Evolutionary conservation across 306 rosid species (phyloP).

Genomic region (Oxytropis ochrocephala): DNA sequence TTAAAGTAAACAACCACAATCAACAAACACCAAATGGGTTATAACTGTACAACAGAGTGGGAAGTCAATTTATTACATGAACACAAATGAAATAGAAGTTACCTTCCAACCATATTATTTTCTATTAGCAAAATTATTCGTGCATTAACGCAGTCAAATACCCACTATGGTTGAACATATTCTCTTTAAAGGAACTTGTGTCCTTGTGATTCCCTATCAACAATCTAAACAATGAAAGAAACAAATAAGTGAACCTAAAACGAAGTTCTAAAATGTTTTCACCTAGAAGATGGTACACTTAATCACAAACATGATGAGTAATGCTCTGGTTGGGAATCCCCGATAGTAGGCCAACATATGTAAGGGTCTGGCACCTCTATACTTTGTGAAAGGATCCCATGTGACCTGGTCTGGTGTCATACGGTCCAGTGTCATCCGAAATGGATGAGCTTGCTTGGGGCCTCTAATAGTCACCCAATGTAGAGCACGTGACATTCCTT

Average conservation of each 20-base stretch:
- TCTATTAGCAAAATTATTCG: slow-evolving; percentile 64
- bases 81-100: slow-evolving; percentile 3
- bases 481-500: no score
- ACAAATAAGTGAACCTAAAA: no score
- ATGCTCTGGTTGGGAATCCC: slow-evolving; percentile 64
- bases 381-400: no score
- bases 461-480: no score
- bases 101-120: slow-evolving; percentile 82
- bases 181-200: no score
- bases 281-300: neutral
- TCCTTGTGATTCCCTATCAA: no score
- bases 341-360: no score
- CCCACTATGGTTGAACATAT: slow-evolving; percentile 99
- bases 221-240: no score
- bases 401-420: no score
- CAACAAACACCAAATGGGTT: neutral
- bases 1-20: slow-evolving; percentile 1
- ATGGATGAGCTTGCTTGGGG: no score
- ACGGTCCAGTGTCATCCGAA: no score
- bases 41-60: neutral
- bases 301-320: slow-evolving; percentile 65
- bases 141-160: slow-evolving; percentile 79
- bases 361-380: no score
- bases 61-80: neutral
- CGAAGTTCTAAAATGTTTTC: slow-evolving; percentile 40